phyloP scores from a whole-genome alignment of 345 rosid genomes.

The Ceriops tagal region DNA sequence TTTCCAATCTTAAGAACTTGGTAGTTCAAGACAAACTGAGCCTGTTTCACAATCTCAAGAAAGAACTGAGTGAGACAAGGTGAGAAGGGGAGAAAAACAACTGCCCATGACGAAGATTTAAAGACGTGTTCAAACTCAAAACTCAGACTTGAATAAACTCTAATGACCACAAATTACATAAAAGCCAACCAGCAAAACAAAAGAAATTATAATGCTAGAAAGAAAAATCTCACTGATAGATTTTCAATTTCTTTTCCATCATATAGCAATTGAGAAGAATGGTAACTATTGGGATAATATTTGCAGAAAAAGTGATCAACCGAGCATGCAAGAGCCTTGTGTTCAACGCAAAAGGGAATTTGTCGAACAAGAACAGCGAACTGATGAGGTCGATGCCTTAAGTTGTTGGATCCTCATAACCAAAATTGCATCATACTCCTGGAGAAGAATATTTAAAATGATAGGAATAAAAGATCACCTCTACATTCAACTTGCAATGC shows the following conservation, averaged over 20 bases:
- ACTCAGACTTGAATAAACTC: no score
- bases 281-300: constrained; percentile 55
- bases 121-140: no score
- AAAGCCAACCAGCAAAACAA: background rate
- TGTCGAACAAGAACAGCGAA: constrained; percentile 72
- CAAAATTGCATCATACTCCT: constrained; percentile 76
- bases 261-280: constrained; percentile 66
- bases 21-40: no score
- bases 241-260: constrained; percentile 55
- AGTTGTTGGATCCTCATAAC: constrained; percentile 56
- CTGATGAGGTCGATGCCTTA: constrained; percentile 64
- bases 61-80: no score
- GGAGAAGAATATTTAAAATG: constrained; percentile 26
- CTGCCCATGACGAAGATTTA: no score
- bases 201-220: background rate
- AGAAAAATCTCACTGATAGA: constrained; percentile 49
- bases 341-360: constrained; percentile 64
- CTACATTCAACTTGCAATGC: constrained; percentile 20
- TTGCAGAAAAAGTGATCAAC: constrained; percentile 83
- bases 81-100: no score
- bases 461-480: constrained; percentile 21
- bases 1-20: no score
- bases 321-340: constrained; percentile 48
- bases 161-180: no score
- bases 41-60: no score